Percentiles rank a stretch among this genome's conserved stretches.
Evolutionary conservation across 2,329 filamentous ascomycete genomes (phyloP).

Genomic region (Hymenoscyphus repandus): DNA sequence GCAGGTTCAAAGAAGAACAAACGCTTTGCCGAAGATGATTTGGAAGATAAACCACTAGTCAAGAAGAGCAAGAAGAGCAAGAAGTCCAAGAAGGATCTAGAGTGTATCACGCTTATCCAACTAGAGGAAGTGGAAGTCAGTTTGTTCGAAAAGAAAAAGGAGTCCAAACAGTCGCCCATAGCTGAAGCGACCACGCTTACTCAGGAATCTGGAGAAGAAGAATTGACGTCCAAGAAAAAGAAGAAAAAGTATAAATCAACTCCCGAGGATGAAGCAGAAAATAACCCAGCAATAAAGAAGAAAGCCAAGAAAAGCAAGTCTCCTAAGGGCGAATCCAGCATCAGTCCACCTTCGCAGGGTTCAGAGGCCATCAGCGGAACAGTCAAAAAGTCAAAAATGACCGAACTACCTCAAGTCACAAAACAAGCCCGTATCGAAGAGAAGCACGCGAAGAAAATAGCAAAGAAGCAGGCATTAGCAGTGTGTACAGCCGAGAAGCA

Average conservation of each 20-base stretch:
- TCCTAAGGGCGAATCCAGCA: not conserved
- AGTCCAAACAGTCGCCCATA: not conserved
- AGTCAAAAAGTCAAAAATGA: too few relatives aligned
- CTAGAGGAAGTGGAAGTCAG: not conserved
- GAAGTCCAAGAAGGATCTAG: not conserved
- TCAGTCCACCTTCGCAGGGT: not conserved
- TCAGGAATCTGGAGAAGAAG: not conserved
- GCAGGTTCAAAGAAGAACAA: constrained; percentile 2
- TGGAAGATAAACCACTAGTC: not conserved
- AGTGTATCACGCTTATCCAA: not conserved
- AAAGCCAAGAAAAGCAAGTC: not conserved
- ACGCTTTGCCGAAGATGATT: constrained; percentile 5
- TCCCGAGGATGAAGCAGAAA: not conserved
- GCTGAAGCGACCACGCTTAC: not conserved
- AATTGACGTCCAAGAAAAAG: not conserved
- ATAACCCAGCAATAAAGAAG: not conserved
- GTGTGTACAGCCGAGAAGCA: not conserved
- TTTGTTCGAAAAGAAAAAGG: constrained; percentile 7
- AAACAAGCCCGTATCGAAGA: not conserved
- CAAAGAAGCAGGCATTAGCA: not conserved
- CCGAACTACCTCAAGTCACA: not conserved
- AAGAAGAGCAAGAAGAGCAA: not conserved
- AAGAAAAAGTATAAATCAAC: not conserved
- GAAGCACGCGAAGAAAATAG: not conserved
- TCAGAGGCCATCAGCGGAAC: too few relatives aligned